Conservation (phyloP, 176 grass and related monocot species). For the Cymbopogon citratus region DNA sequence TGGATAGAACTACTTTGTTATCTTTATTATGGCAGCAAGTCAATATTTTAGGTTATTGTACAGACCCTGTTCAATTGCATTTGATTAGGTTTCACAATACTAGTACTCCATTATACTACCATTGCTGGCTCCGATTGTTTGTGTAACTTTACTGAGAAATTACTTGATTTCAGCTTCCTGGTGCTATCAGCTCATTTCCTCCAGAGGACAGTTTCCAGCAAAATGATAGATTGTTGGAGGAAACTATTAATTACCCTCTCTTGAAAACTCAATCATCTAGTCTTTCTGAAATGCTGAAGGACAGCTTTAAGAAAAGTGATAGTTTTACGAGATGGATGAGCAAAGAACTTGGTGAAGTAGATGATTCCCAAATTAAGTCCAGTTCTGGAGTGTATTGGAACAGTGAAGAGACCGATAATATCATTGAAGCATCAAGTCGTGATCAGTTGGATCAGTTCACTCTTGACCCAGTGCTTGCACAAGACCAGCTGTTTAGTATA, state of each 20-base stretch:
- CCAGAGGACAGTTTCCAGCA: slow-evolving; percentile 28
- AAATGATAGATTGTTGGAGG: slow-evolving; percentile 36
- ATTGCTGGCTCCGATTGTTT: slow-evolving; percentile 7
- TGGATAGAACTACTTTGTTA: not conserved
- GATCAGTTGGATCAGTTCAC: slow-evolving; percentile 65
- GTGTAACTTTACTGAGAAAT: not conserved
- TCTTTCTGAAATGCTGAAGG: slow-evolving; percentile 49
- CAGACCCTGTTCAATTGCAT: not conserved
- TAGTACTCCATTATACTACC: slow-evolving; percentile 2
- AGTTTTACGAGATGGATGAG: slow-evolving; percentile 98
- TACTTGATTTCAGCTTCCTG: slow-evolving; percentile 48
- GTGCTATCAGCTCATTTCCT: slow-evolving; percentile 35
- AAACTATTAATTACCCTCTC: slow-evolving; percentile 26
- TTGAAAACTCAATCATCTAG: slow-evolving; percentile 47
- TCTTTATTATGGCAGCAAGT: slow-evolving; percentile 11
- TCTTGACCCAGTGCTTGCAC: slow-evolving; percentile 63
- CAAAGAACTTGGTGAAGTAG: slow-evolving; percentile 64
- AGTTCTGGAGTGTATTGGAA: slow-evolving; percentile 68
- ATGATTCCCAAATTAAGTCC: slow-evolving; percentile 66
- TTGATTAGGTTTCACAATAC: slow-evolving; percentile 1
- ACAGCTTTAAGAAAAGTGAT: slow-evolving; percentile 72
- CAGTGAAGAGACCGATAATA: slow-evolving; percentile 55
- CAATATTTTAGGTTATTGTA: slow-evolving; percentile 16
- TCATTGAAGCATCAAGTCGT: slow-evolving; percentile 55
- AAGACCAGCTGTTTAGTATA: slow-evolving; percentile 87